Evolutionary conservation across 768 basidiomycete genomes (phyloP).

Genomic region (Phaeotremella fagi): DNA sequence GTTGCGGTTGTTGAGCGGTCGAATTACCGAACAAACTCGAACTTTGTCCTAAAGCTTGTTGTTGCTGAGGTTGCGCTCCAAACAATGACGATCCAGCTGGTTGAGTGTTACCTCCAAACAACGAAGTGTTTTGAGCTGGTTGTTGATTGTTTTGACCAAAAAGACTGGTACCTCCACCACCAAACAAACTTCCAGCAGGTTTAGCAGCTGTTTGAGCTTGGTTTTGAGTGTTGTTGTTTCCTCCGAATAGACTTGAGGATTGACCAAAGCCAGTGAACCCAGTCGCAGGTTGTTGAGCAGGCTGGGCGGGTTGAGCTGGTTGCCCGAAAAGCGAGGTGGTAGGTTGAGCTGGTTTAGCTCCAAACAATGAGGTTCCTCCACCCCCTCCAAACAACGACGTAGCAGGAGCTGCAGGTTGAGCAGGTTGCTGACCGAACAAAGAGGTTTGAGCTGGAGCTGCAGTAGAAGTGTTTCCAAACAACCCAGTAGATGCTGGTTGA

Average conservation of each 20-base stretch:
- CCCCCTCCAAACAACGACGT: slow-evolving; percentile 9
- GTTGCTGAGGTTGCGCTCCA: slow-evolving; percentile 45
- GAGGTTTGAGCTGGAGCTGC: too few species aligned
- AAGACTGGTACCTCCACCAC: slow-evolving; percentile 22
- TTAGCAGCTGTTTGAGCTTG: slow-evolving; percentile 19
- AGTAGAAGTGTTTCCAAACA: slow-evolving; percentile 19
- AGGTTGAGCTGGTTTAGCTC: slow-evolving; percentile 11
- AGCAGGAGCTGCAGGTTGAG: slow-evolving; percentile 4
- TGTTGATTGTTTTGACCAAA: slow-evolving; percentile 42
- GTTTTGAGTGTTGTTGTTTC: slow-evolving; percentile 36
- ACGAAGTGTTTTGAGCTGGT: slow-evolving; percentile 32
- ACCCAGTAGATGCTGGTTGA: slow-evolving; percentile 21
- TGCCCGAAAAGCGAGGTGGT: slow-evolving; percentile 48
- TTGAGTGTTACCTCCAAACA: slow-evolving; percentile 49
- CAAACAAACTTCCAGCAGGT: slow-evolving; percentile 31
- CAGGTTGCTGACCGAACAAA: slow-evolving; percentile 29
- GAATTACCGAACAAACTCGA: slow-evolving; percentile 55
- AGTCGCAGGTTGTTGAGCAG: slow-evolving; percentile 1
- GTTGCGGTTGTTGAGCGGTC: slow-evolving; percentile 56
- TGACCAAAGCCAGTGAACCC: slow-evolving; percentile 18
- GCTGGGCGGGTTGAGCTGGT: slow-evolving; percentile 15
- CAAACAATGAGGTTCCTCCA: slow-evolving; percentile 22
- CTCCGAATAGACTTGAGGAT: slow-evolving; percentile 39
- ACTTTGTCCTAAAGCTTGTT: slow-evolving; percentile 22
- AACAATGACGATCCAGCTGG: slow-evolving; percentile 41